Evolutionary conservation across 2,329 filamentous ascomycete species (phyloP).

Genomic region (Thermothelomyces thermophilus): DNA sequence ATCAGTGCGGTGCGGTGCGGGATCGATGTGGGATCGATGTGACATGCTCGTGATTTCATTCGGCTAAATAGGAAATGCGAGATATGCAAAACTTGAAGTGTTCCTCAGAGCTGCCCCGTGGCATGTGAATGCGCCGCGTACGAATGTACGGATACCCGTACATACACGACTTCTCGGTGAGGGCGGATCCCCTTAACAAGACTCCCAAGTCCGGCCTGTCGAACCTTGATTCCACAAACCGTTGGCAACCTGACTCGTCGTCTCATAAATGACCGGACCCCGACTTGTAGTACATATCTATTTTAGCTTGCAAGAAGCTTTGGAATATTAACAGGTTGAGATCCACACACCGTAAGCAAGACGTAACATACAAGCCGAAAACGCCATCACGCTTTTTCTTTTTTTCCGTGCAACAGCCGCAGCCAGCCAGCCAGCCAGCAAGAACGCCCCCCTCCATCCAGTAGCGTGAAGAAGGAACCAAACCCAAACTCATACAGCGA

Average conservation of each 20-base stretch:
- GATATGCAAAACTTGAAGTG: background rate
- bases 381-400: constrained; percentile 11
- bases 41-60: background rate
- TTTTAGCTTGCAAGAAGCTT: too few species aligned
- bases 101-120: background rate
- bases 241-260: too few species aligned
- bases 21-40: background rate
- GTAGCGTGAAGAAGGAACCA: constrained; percentile 9
- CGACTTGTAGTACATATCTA: too few species aligned
- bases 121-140: too few species aligned
- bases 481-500: constrained; percentile 26
- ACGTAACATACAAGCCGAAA: background rate
- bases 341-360: background rate
- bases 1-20: background rate
- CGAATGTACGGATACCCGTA: too few species aligned
- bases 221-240: too few species aligned
- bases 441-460: constrained; percentile 9
- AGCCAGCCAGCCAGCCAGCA: background rate
- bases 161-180: too few species aligned
- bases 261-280: too few species aligned
- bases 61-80: background rate
- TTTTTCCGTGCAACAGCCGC: constrained; percentile 13
- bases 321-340: background rate
- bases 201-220: too few species aligned
- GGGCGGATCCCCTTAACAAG: too few species aligned